Evolutionary conservation across 2,329 filamentous ascomycete genomes (phyloP), one percentile per base, ranked within the genome.

Genomic region (Pestalotiopsis sp.): DNA sequence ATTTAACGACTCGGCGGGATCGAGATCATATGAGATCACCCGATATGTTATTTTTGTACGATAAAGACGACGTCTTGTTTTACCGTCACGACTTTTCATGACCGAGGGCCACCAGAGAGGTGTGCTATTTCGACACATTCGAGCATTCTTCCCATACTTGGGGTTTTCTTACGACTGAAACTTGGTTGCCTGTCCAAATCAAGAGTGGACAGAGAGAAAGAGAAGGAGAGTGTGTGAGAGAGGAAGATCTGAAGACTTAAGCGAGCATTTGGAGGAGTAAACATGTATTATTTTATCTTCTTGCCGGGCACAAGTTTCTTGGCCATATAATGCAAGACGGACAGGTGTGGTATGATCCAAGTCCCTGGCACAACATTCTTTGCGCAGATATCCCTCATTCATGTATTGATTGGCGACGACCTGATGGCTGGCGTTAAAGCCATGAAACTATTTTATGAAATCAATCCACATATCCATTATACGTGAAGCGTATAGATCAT

Each of bases 61-160:
- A 69, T 65, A 45, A 66, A 61, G 52, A 66, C 13, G 31, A 65
- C 38, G 41, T 62, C 59, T 65, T 62, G 17, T 60, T 67, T 67
- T 65, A 27, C 65, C 38, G 41, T 65, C 62, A 69, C 63, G 68
- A 69, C 55, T 65, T 65, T 23, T 67, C 38, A 67, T 61, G 65
- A 69, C 39, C 58, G 55, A 68, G 36, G 27, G 49, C 13, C 14
- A 57, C 23, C 63, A 57, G 20, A 17, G 36, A 27, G 13, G 38
- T 14, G 25, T 31, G 17, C 9, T 36, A 36, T 17, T 38, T 14
- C 3, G 59, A 31, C 59, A 39, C 17, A 39, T 27, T 62, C 13
- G 59, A 52, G 59, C 59, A 36, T 62, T 39, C 23, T 59, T 41
- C 59, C 20, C 31, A 39, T 62, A n/a, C 20, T 62, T n/a, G 23